Evolutionary conservation across 345 rosid genomes (phyloP).

Genomic region (Murraya paniculata): DNA sequence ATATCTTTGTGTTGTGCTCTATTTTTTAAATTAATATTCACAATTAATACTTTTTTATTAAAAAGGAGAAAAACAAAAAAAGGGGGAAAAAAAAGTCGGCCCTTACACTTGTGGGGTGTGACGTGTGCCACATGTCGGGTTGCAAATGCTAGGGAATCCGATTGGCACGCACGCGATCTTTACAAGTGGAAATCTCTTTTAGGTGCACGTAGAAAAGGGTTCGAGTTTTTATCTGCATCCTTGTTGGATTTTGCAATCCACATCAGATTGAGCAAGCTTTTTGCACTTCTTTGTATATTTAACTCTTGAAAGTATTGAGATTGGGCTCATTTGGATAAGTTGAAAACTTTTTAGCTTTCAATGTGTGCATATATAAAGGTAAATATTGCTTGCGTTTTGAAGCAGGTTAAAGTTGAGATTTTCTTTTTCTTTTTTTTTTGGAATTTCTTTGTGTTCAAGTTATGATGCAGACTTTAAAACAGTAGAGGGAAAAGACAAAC

Average conservation of each 20-base stretch:
- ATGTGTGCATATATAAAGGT: background rate
- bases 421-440: background rate
- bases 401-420: background rate
- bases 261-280: slow-evolving; percentile 7
- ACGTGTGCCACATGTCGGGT: slow-evolving; percentile 17
- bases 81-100: too few species aligned
- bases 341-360: background rate
- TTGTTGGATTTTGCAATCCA: slow-evolving; percentile 26
- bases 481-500: background rate
- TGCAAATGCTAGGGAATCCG: background rate
- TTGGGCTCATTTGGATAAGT: background rate
- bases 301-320: background rate
- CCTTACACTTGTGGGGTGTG: slow-evolving; percentile 13
- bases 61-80: too few species aligned
- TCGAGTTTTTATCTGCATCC: background rate
- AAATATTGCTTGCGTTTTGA: background rate
- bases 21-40: background rate
- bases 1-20: background rate
- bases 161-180: slow-evolving; percentile 20
- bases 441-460: too few species aligned
- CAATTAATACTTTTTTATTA: background rate
- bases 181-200: slow-evolving; percentile 30
- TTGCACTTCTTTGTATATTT: background rate
- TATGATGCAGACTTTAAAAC: background rate
- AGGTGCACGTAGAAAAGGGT: background rate